Base-by-base conservation (phyloP, 352 stramenopile genomes). In the Pythium oligandrum region DNA sequence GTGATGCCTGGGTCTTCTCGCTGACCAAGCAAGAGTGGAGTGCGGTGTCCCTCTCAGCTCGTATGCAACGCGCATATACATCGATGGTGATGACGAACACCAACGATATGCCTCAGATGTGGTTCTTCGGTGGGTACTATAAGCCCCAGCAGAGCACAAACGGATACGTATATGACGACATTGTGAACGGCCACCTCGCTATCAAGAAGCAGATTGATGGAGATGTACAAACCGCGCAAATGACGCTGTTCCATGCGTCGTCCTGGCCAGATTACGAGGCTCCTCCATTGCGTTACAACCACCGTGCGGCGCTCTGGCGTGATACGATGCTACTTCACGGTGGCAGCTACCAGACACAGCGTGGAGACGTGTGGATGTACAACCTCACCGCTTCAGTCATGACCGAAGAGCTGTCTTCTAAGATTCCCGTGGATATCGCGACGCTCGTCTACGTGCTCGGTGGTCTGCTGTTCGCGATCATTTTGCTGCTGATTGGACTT, bases 51-150 rank as follows among this genome's bases (percentile, higher is more conserved):
- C 59, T 35, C 39, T 48, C 48, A 12, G 52, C 33, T 30, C 45
- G 39, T 35, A 61, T 59, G 31, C 70, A 70, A 37, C 78, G 78
- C 2, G 78, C 78, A 1, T 90, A 90, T 61, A 89, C 78, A 17
- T 83, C 78, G 10, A 57, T 80, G 51, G 62, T 70, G 8, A 17
- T 90, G n/a, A 66, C 69, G 2, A 73, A 75, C 0, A 47, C 68
- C 44, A 56, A 64, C 2, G 55, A 49, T 0, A 31, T 35, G 2
- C 50, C 61, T 2, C 67, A 69, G 50, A 79, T 87, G 53, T 90
- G 78, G 78, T 90, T 90, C 63, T 90, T 88, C 31, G 74, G 74
- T 0, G 78, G 78, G 12, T 90, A 90, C 57, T 90, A 83, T 50
- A 75, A 75, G 8, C 62, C 73, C 6, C 66, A 70, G 7, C 58